Base-by-base conservation (phyloP, 2,329 filamentous ascomycete species). In the Ophiostoma ulmi region DNA sequence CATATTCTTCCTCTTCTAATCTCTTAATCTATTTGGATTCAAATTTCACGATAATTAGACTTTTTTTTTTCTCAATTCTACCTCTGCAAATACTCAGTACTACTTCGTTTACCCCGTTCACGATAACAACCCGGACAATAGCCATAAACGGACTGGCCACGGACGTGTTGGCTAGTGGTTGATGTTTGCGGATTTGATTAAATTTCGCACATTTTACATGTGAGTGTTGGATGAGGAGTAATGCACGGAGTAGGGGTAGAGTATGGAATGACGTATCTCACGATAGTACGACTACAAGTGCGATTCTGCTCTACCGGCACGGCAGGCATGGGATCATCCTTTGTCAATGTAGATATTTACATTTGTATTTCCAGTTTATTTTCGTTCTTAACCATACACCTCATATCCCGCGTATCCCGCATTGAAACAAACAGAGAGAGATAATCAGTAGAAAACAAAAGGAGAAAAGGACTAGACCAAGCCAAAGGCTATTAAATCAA, bases 81-180 rank as follows among this genome's bases (percentile, higher is more conserved):
- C 44, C 44, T 26, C 44, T 48, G 17, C 38, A 48, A 13, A 31
- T 58, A 8, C 52, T 31, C 26, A 13, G 26, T 58, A 8, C 52
- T 58, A 58, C 52, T 58, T 26, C 8, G 52, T 58, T 5, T 48
- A 7, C 44, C 44, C 44, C 52, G 52, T 26, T 58, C 22, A 58
- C 52, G 52, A 58, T 58, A 58, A 58, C 52, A 58, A 14, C 52
- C 52, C 52, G 52, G 52, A 58, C 52, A 58, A 58, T 58, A 58
- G 4, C 52, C 52, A 58, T 13, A 58, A 58, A 26, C n/a, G 52
- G 52, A 58, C 52, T 58, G 52, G n/a, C 52, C n/a, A 58, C 22
- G 22, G 10, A 26, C 52, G 52, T 48, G 38, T 3, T 48, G 52
- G 31, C 14, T 58, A 58, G 52, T 26, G 22, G 26, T 58, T 58